These are phyloP conservation scores for Diaporthe longicolla DNA, from an alignment of 2,329 filamentous ascomycete species.

Conservation along the genomic window DNA sequence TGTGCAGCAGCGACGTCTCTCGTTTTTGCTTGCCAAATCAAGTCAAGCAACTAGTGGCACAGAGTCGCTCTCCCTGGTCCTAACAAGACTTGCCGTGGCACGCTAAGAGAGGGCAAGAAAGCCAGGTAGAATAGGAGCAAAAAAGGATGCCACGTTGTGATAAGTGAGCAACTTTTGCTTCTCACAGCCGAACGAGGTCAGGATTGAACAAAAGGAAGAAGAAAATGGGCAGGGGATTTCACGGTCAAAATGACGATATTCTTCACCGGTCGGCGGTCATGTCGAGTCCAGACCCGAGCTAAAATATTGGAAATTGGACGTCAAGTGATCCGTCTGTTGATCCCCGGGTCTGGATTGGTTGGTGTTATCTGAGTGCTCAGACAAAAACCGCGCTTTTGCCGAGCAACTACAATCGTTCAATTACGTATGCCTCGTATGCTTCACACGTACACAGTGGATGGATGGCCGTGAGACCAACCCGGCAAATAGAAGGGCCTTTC, in stretches of 20 bases:
- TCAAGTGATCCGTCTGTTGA: constrained; percentile 23
- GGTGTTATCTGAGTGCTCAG: constrained; percentile 4
- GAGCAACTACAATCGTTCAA: background rate
- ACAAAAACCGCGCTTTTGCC: constrained; percentile 8
- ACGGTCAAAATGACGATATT: constrained; percentile 26
- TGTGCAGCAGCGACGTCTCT: constrained; percentile 6
- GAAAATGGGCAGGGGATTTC: background rate
- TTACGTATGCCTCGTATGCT: background rate
- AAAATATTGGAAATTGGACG: constrained; percentile 12
- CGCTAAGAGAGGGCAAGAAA: background rate
- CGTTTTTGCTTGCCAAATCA: constrained; percentile 28
- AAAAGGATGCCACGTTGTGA: constrained; percentile 17
- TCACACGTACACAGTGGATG: background rate
- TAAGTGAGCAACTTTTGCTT: constrained; percentile 13
- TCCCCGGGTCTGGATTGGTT: constrained; percentile 15
- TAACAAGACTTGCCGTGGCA: background rate
- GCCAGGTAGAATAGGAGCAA: background rate
- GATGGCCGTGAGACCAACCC: background rate
- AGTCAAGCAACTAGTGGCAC: background rate
- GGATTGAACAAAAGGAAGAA: background rate
- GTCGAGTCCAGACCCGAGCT: constrained; percentile 4
- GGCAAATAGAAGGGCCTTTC: background rate
- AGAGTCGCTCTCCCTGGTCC: background rate
- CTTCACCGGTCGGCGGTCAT: constrained; percentile 2
- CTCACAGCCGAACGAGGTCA: background rate